phyloP scores from a whole-genome alignment of 768 basidiomycete genomes.

The Mycena floridula region DNA sequence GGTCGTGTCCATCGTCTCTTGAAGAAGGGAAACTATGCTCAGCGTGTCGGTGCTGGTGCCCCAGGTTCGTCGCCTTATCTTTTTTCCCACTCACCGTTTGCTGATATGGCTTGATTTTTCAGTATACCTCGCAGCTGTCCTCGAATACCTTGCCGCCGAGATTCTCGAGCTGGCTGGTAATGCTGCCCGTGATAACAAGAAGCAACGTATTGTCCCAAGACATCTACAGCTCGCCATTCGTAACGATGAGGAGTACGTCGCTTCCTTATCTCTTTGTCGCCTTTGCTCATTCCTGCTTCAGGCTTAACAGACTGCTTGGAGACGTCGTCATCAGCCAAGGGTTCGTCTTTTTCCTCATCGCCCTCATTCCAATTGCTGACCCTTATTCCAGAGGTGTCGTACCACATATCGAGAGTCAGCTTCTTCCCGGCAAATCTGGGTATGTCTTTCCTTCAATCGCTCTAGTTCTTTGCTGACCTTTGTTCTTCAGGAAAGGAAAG shows the following conservation, averaged over 20 bases:
- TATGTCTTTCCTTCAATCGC: not conserved
- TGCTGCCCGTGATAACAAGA: slow-evolving; percentile 75
- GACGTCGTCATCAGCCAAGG: slow-evolving; percentile 68
- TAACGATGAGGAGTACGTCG: slow-evolving; percentile 7
- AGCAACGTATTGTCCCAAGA: slow-evolving; percentile 70
- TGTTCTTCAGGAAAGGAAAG: slow-evolving; percentile 3
- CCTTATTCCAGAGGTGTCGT: no score
- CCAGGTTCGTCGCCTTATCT: slow-evolving; percentile 4
- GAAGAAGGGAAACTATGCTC: no score
- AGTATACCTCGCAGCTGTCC: slow-evolving; percentile 82
- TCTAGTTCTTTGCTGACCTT: not conserved
- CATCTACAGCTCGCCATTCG: slow-evolving; percentile 5
- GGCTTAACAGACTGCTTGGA: slow-evolving; percentile 61
- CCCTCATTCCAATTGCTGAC: no score
- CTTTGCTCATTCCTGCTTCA: slow-evolving; percentile 6
- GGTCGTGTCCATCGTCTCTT: slow-evolving; percentile 64
- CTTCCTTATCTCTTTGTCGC: not conserved
- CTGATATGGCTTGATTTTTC: slow-evolving; percentile 34
- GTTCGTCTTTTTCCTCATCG: no score
- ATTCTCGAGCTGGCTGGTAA: slow-evolving; percentile 82
- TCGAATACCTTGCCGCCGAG: slow-evolving; percentile 85
- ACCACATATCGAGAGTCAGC: slow-evolving; percentile 38
- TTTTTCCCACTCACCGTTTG: not conserved
- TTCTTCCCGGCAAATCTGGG: slow-evolving; percentile 23
- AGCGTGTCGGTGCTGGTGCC: no score